Evolutionary conservation across 257 asterid genomes (phyloP), one percentile per base, ranked within the genome.

Genomic region (Ligustrum vulgare): DNA sequence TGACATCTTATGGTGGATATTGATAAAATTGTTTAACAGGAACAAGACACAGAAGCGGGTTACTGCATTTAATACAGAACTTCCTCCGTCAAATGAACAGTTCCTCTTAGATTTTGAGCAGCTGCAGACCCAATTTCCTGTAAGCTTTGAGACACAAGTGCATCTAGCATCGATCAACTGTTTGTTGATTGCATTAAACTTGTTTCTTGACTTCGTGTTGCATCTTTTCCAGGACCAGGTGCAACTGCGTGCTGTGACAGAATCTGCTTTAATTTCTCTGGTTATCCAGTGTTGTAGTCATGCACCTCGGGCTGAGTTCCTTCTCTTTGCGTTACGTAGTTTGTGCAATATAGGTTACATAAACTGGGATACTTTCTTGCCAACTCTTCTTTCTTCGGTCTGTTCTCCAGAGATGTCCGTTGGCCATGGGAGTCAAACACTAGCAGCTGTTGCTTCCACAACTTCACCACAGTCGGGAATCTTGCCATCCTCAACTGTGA

Each of bases 281-380:
- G 96, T 92, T 80, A 83, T 89, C 80, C 93, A 91, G 81, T 94
- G 97, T 81, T 91, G 94, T 80, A 85, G 85, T 82, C 98, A 94
- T 82, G 93, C 96, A 70, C 99, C 98, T 18, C 84, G 96, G 81
- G 98, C 99, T 70, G 93, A 92, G 80, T 94, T 94, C 81, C 85
- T 94, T 82, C 97, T 89, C 79, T 94, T 91, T 81, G 97, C 97
- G 70, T 71, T 94, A 75, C 92, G 89, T 73, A 84, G 90, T 82
- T 84, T 94, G 83, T 92, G 89, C 80, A 82, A 81, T 75, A 87
- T 90, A 77, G 91, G 88, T 47, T 88, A 70, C 85, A 89, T 92
- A 86, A 87, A 94, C 74, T 94, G 99, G 99, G 99, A 93, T 82
- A 80, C 96, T 1, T 91, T 94, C 86, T 80, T 94, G 87, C 97